Percentiles rank a stretch among this genome's conserved stretches.
Conservation (phyloP, 805 yeast species). For the Lipomyces lipofer region DNA sequence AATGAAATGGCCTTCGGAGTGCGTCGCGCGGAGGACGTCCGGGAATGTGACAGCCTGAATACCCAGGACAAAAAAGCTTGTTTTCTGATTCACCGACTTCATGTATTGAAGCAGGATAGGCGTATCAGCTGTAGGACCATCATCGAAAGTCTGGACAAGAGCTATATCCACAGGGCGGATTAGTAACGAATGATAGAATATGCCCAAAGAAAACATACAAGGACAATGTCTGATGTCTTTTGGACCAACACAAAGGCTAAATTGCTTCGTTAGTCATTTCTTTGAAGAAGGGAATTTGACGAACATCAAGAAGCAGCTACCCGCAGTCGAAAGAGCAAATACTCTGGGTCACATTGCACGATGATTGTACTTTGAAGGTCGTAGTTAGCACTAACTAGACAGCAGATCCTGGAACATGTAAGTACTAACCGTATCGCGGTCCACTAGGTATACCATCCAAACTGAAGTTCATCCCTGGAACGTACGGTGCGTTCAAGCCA, state of each 20-base stretch:
- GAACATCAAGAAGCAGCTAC: neutral
- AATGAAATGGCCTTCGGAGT: constrained; percentile 68
- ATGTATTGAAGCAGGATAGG: constrained; percentile 57
- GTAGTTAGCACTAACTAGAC: neutral
- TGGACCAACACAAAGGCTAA: constrained; percentile 20
- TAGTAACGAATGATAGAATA: neutral
- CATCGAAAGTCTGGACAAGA: constrained; percentile 88
- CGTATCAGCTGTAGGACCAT: constrained; percentile 85
- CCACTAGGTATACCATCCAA: constrained; percentile 16
- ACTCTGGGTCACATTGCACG: constrained; percentile 11
- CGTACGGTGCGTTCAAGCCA: constrained; percentile 22
- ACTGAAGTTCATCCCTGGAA: constrained; percentile 17
- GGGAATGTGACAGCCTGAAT: constrained; percentile 76
- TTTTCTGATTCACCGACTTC: constrained; percentile 42
- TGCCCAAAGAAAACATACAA: constrained; percentile 2
- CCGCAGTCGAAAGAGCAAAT: constrained; percentile 28
- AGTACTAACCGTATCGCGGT: constrained; percentile 12
- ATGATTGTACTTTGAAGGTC: constrained; percentile 14
- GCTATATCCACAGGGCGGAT: constrained; percentile 22
- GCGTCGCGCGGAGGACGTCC: constrained; percentile 60
- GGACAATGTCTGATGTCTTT: constrained; percentile 21
- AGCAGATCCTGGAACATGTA: neutral
- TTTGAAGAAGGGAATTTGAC: neutral
- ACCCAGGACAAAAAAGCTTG: constrained; percentile 87
- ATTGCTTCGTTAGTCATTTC: neutral